phyloP scores from a whole-genome alignment of 179 eudicot species.

The Beta lomatogona region DNA sequence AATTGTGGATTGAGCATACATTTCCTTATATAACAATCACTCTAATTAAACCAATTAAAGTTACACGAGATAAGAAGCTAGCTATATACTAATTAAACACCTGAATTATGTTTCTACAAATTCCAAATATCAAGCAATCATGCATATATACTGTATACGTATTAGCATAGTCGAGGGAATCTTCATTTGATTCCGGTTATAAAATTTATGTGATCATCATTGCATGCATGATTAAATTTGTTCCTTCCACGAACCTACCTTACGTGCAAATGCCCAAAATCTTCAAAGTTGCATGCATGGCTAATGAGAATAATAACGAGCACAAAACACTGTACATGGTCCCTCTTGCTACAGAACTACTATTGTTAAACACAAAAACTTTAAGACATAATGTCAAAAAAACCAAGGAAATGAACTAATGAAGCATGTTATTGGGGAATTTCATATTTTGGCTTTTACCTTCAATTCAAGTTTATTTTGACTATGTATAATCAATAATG shows the following conservation, averaged over 20 bases:
- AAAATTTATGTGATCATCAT: background rate
- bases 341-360: background rate
- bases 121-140: background rate
- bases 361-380: background rate
- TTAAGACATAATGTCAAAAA: background rate
- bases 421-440: background rate
- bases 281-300: constrained; percentile 13
- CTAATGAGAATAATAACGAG: background rate
- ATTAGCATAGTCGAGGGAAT: constrained; percentile 7
- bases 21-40: too few relatives aligned
- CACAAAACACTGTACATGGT: background rate
- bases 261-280: constrained; percentile 14
- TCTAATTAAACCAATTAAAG: too few relatives aligned
- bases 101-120: too few relatives aligned
- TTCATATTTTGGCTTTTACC: background rate
- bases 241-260: constrained; percentile 21
- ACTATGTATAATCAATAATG: background rate
- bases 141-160: background rate
- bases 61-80: too few relatives aligned
- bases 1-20: too few relatives aligned
- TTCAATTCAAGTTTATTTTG: background rate
- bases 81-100: too few relatives aligned
- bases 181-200: background rate
- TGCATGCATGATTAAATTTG: background rate
- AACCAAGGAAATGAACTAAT: too few relatives aligned